Conservation (phyloP, 2,329 filamentous ascomycete genomes). For the Curvularia sp. region DNA sequence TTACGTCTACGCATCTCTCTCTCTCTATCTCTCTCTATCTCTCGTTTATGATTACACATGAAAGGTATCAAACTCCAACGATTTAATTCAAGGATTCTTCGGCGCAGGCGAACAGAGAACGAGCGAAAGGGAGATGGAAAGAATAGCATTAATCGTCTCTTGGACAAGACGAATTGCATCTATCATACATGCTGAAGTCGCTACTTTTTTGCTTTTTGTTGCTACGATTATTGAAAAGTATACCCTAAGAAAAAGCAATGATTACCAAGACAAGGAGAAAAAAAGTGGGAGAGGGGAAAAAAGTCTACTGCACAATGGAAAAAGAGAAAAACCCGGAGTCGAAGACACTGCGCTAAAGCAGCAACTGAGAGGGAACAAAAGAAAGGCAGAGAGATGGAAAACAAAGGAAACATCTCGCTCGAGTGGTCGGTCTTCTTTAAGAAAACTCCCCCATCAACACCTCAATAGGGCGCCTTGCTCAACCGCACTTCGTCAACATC, state of each 20-base stretch:
- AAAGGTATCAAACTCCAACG: too few species aligned
- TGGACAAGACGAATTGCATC: not conserved
- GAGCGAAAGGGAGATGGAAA: not conserved
- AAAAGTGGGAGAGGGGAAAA: not conserved
- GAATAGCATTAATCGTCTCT: not conserved
- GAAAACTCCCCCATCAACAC: not conserved
- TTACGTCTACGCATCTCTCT: too few species aligned
- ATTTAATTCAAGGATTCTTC: too few species aligned
- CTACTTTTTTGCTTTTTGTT: not conserved
- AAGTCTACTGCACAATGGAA: not conserved
- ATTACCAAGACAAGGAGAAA: not conserved
- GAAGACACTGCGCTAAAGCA: not conserved
- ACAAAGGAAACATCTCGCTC: not conserved
- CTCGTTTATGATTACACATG: too few species aligned
- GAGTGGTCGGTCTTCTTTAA: not conserved
- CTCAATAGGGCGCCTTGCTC: conserved; percentile 40
- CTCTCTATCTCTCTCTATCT: too few species aligned
- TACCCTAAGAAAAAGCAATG: not conserved
- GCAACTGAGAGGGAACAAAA: not conserved
- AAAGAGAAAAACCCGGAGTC: not conserved
- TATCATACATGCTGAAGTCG: not conserved
- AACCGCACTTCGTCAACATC: conserved; percentile 19
- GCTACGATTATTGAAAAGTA: too few species aligned
- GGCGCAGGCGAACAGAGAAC: not conserved
- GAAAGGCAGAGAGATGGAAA: not conserved